Base-by-base conservation (phyloP, 805 yeast genomes). In the Hanseniaspora lindneri region DNA sequence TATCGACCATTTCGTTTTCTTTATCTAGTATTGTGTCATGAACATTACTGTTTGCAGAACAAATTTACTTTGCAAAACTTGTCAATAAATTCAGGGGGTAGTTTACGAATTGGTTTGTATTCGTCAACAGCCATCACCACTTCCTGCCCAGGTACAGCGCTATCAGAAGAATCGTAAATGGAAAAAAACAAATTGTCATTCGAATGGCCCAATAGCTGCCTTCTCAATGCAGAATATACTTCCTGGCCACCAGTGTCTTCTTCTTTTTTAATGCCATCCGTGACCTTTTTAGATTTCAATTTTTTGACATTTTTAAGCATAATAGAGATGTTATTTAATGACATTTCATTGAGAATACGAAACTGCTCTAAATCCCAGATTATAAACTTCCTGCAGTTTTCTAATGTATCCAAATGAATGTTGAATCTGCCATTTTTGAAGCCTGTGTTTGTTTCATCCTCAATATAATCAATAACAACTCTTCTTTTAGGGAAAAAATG, bases 401-500 rank as follows among this genome's bases (percentile, higher is more conserved):
- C 65, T 47, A 63, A 56, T 13, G 61, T 56, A 41, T 60, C 61
- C 8, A 53, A 54, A 16, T 58, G 56, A 23, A 56, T 54, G 11
- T 51, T 51, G 42, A 63, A 64, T 42, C 66, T 53, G 5, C 65
- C 66, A 28, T 60, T 46, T 27, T 59, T 54, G 9, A 62, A 56
- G 9, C 66, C 66, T 24, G 63, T 54, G 30, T 61, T 63, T 33
- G 60, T 54, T 52, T 64, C 68, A 23, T 58, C 58, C 47, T 64
- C 68, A 37, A 64, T 64, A 41, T 63, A 64, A 49, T 64, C 67
- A 54, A 64, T 63, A 14, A 64, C 63, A n/a, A 63, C 60, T 47
- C 66, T 56, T 47, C 68, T 57, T 9, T 66, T 64, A 4, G 68
- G 68, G 37, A 64, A 64, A 42, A 64, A 64, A 53, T 64, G 68